Evolutionary conservation across 768 basidiomycete species (phyloP), one percentile per base, ranked within the genome.

Genomic region (Kockovaella imperatae): DNA sequence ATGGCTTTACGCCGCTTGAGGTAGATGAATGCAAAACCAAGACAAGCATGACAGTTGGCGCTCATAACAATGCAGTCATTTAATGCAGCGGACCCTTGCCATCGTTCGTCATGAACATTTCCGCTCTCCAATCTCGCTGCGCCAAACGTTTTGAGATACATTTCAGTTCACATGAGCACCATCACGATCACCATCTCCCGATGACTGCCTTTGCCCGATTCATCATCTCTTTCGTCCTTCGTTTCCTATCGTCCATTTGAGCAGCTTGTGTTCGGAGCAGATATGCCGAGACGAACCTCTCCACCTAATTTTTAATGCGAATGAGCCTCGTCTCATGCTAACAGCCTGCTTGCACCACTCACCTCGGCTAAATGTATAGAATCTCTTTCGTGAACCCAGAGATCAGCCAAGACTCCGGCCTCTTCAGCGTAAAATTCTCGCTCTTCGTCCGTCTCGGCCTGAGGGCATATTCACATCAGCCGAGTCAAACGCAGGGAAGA

Each of bases 401-500:
- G n/a, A 1, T 54, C 35, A 18, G 61, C 46, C n/a, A 72, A 40
- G 3, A 55, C 47, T 6, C 49, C 53, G 1, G 64, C 45, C 42
- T 72, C 69, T 17, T 67, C 50, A 2, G 65, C 62, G 44, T 67
- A 67, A 54, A 66, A 71, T 30, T 56, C 49, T n/a, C 54, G 39
- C 18, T 65, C 56, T 13, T 42, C 46, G n/a, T 48, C 53, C 65
- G 60, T 54, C 50, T 59, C 7, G 54, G 59, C 25, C 59, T 59
- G 14, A 62, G 25, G n/a, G n/a, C 86, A 39, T 80, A 79, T 38
- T 25, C 28, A 20, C 38, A 62, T 86, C 85, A 75, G 87, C 89
- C 5, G 86, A 85, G 14, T 86, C 84, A 18, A 78, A 84, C 87
- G 54, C 4, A 28, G 26, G 50, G 15, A 24, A 43, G 24, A 30